Evolutionary conservation across 2,329 filamentous ascomycete species (phyloP).

Genomic region (Simplicillium aogashimaense): DNA sequence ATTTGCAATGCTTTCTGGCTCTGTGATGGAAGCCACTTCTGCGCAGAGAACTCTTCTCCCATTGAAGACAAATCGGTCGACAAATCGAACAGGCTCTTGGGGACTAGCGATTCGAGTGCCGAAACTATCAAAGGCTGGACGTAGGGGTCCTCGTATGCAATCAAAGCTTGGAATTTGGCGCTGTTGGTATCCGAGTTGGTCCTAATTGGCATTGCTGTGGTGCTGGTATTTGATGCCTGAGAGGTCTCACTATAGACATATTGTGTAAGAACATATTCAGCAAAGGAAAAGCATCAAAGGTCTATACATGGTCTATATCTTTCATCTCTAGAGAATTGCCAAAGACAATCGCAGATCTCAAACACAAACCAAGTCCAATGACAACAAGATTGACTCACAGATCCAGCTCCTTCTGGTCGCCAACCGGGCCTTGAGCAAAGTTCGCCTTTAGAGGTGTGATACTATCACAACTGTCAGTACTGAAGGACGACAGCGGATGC

Average conservation of each 20-base stretch:
- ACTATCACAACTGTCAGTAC: conserved; percentile 32
- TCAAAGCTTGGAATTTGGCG: conserved; percentile 46
- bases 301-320: conserved; percentile 5
- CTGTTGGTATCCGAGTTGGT: too few species aligned
- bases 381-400: conserved; percentile 53
- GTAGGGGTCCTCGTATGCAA: conserved; percentile 82
- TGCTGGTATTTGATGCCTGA: conserved; percentile 2
- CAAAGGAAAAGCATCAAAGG: not conserved
- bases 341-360: conserved; percentile 5
- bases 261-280: conserved; percentile 21
- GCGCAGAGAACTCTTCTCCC: conserved; percentile 23
- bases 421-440: conserved; percentile 66
- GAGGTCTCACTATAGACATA: conserved; percentile 13
- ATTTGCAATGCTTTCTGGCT: conserved; percentile 60
- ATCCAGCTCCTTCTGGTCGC: conserved; percentile 63
- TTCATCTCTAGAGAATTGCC: conserved; percentile 12
- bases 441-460: conserved; percentile 88
- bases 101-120: conserved; percentile 57
- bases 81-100: conserved; percentile 41
- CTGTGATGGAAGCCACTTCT: conserved; percentile 21
- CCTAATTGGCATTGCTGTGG: too few species aligned
- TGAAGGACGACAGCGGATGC: too few species aligned
- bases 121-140: conserved; percentile 76
- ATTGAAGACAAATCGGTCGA: conserved; percentile 32
- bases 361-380: conserved; percentile 1